phyloP scores from a whole-genome alignment of 805 yeast genomes.

The Tanozyma kutaoensis region DNA sequence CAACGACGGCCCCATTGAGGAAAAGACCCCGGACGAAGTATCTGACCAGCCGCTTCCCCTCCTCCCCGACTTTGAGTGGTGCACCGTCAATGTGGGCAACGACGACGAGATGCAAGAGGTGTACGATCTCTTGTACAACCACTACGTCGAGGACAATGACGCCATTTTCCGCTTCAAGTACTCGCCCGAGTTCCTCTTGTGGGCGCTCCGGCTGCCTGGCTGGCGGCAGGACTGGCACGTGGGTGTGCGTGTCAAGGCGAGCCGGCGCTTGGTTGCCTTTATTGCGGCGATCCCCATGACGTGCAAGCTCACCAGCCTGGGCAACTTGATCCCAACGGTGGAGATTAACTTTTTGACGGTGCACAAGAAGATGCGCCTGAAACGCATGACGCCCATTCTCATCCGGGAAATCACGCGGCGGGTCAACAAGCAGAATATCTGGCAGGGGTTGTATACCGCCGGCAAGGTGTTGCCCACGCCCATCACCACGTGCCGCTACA shows the following conservation, averaged over 20 bases:
- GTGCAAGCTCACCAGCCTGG: constrained; percentile 42
- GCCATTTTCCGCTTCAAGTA: constrained; percentile 88
- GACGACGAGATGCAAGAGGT: constrained; percentile 58
- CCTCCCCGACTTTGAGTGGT: constrained; percentile 80
- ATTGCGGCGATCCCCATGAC: constrained; percentile 81
- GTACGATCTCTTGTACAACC: constrained; percentile 66
- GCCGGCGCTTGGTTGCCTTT: constrained; percentile 77
- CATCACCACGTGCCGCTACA: constrained; percentile 73
- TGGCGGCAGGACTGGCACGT: constrained; percentile 83
- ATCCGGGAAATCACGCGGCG: constrained; percentile 92
- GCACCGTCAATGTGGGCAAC: constrained; percentile 49
- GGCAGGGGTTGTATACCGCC: constrained; percentile 95
- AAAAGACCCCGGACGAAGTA: constrained; percentile 59
- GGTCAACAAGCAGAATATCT: constrained; percentile 68
- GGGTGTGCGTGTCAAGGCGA: constrained; percentile 76
- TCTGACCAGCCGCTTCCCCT: constrained; percentile 60
- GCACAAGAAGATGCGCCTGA: constrained; percentile 87
- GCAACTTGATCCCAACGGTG: constrained; percentile 41
- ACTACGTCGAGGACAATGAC: constrained; percentile 91
- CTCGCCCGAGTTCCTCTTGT: constrained; percentile 65
- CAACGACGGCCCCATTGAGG: constrained; percentile 75
- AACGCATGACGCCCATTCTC: constrained; percentile 86
- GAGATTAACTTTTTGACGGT: constrained; percentile 92
- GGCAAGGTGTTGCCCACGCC: constrained; percentile 93
- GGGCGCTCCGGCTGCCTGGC: constrained; percentile 95